phyloP scores from a whole-genome alignment of 345 rosid species.

The Eucalyptus leucophloia region DNA sequence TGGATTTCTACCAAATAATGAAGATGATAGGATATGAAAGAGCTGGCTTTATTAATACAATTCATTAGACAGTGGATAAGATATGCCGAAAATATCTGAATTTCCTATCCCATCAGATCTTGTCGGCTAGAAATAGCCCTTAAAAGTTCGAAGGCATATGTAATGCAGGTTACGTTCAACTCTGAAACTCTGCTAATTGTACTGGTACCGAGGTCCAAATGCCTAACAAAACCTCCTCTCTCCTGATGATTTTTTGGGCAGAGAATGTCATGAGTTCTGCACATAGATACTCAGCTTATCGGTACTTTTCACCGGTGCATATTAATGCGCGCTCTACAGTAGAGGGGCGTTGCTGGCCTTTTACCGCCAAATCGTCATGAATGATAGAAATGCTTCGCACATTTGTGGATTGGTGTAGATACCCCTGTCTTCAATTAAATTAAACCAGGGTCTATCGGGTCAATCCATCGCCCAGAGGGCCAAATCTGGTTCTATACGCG shows the following conservation, averaged over 20 bases:
- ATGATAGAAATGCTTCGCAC: neutral
- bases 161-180: neutral
- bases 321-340: neutral
- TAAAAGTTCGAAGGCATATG: neutral
- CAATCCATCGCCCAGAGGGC: neutral
- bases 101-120: neutral
- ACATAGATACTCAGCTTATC: neutral
- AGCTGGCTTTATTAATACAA: neutral
- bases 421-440: neutral
- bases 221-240: neutral
- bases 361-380: neutral
- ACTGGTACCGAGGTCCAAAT: neutral
- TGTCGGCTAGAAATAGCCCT: neutral
- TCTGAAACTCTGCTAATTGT: neutral
- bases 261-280: neutral
- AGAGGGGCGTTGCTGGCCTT: neutral
- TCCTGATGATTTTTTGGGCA: neutral
- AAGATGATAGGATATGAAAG: neutral
- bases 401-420: neutral
- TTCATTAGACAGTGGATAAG: neutral
- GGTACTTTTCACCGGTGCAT: neutral
- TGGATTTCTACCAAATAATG: neutral
- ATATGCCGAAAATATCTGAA: neutral
- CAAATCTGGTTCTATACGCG: neutral
- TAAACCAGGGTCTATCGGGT: neutral